Evolutionary conservation across 495 filamentous ascomycete genomes (phyloP).

Genomic region (Glarea lozoyensis): DNA sequence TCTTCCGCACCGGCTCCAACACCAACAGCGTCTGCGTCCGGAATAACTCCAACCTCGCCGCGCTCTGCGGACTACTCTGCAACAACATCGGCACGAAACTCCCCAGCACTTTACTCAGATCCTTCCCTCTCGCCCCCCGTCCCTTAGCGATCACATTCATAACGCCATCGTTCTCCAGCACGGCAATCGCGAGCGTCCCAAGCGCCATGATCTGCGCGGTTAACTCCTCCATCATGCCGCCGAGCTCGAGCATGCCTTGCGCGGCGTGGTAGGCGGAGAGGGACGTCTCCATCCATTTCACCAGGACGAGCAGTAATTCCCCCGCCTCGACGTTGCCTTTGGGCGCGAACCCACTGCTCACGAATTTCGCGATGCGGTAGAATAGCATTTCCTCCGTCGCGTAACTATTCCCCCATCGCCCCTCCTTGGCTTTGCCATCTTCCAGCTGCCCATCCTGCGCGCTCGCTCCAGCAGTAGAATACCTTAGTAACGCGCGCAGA

Average conservation of each 20-base stretch:
- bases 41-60: slow-evolving; percentile 40
- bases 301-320: slow-evolving; percentile 20
- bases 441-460: slow-evolving; percentile 5
- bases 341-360: slow-evolving; percentile 28
- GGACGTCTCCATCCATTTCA: slow-evolving; percentile 30
- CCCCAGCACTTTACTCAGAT: slow-evolving; percentile 38
- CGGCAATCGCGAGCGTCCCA: slow-evolving; percentile 36
- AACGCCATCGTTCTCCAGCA: slow-evolving; percentile 41
- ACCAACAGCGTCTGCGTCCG: slow-evolving; percentile 38
- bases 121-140: slow-evolving; percentile 34
- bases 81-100: slow-evolving; percentile 43
- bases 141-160: slow-evolving; percentile 33
- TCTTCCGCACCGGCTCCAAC: slow-evolving; percentile 35
- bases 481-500: slow-evolving; percentile 48
- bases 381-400: slow-evolving; percentile 41
- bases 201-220: slow-evolving; percentile 40
- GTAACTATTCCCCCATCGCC: slow-evolving; percentile 40
- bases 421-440: slow-evolving; percentile 14
- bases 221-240: slow-evolving; percentile 28
- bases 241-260: slow-evolving; percentile 26
- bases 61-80: slow-evolving; percentile 39
- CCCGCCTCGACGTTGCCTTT: slow-evolving; percentile 20
- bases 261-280: slow-evolving; percentile 18
- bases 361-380: slow-evolving; percentile 37
- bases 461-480: slow-evolving; percentile 41